Evolutionary conservation across 805 yeast genomes (phyloP), one percentile per base, ranked within the genome.

Genomic region (Candida peoriensis): DNA sequence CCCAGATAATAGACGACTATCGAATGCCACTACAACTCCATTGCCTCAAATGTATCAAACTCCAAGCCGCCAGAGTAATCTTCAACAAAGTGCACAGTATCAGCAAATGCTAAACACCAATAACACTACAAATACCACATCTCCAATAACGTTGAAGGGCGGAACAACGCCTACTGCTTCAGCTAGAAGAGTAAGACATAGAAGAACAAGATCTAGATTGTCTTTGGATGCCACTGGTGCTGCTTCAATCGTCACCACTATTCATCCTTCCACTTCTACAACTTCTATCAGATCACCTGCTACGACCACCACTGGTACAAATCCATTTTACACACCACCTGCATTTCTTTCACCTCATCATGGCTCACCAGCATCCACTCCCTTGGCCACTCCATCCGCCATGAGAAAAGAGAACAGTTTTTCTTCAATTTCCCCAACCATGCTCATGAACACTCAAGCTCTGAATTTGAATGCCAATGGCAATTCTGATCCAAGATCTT

Each of bases 261-360:
- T 50, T 24, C 36, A 45, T n/a, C 35, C 41, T 12, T 46, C 55
- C 16, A 25, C 42, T 30, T 37, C 44, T 33, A 23, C 44, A 29
- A 31, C 29, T 32, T 43, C 50, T 14, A 54, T 56, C 28, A 59
- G 54, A 43, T 63, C 69, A 2, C 68, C 70, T 10, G 47, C 52
- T 20, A n/a, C n/a, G n/a, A 22, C 34, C 4, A 13, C 30, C 8
- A 26, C 25, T 24, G 58, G 58, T 8, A 65, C 66, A 6, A 71
- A 70, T 43, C 76, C 76, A 8, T 71, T 70, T 48, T 70, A 69
- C 47, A 68, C 70, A 2, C 74, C 72, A 3, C 61, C 66, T 1
- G 44, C 66, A 6, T 66, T 67, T 31, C 34, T 67, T 29, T 63
- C 74, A 12, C 75, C 76, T 41, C 50, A 29, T 16, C 21, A 26